Evolutionary conservation across 1,284 basidiomycete genomes (phyloP), one percentile per base, ranked within the genome.

Genomic region (Blastosporella zonata): DNA sequence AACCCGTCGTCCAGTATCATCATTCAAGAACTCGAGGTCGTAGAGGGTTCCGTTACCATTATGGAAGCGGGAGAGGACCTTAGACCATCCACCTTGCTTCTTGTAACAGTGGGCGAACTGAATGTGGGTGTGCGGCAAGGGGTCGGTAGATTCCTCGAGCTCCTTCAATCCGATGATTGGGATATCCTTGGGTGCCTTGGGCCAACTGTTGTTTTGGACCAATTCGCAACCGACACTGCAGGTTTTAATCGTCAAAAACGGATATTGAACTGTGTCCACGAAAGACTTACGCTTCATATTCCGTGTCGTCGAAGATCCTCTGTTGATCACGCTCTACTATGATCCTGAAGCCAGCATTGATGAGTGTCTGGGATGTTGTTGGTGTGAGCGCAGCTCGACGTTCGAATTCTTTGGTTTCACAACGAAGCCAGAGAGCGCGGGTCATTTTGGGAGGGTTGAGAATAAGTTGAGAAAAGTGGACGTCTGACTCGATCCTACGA

Each of bases 81-180:
- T 77, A 13, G 84, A 79, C 96, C 97, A 99, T 33, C 97, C 97
- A 1, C 79, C 93, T 69, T 99, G 97, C 43, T 84, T 75, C 75
- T 99, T 99, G 81, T 93, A 99, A 72, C 96, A 98, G 70, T 99
- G 97, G 2, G 95, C 96, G 61, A 99, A 99, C 67, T 98, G 95
- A 67, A 99, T 96, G 71, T 99, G 97, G 7, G 91, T 95, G 72
- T 97, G 94, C 9, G 81, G 83, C 15, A 97, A 74, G 15, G 94
- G 89, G 36, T 84, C 83, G 35, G 79, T 77, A 36, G 91, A 94
- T 53, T 75, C 82, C 33, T 90, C 85, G 17, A 99, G 83, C 69
- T 99, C 97, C 76, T 99, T 99, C 67, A 99, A 79, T 6, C 97
- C 97, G 60, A 98, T 88, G 70, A 99, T 97, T 49, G 91, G 87